phyloP scores from a whole-genome alignment of 495 filamentous ascomycete genomes.

The Symbiotaphrina buchneri region DNA sequence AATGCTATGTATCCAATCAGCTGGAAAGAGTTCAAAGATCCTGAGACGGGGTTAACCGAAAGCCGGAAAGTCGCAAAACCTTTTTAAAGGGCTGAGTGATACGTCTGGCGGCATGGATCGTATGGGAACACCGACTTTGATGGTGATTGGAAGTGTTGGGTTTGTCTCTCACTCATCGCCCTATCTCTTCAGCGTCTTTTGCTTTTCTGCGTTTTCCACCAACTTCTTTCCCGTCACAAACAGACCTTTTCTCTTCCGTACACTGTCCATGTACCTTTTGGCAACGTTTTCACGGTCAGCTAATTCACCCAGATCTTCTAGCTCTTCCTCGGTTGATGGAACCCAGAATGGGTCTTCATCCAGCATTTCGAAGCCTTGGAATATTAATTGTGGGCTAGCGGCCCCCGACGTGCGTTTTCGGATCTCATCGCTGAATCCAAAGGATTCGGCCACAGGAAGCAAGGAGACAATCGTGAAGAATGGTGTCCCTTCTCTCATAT shows the following conservation, averaged over 20 bases:
- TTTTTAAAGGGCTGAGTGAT: too few relatives aligned
- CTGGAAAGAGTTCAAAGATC: slow-evolving; percentile 86
- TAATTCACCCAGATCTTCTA: slow-evolving; percentile 87
- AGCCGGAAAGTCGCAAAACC: slow-evolving; percentile 84
- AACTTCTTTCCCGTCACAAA: slow-evolving; percentile 57
- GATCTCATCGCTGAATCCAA: slow-evolving; percentile 91
- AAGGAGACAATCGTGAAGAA: slow-evolving; percentile 83
- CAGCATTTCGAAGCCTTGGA: slow-evolving; percentile 74
- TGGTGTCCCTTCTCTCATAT: slow-evolving; percentile 83
- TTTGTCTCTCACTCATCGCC: slow-evolving; percentile 20
- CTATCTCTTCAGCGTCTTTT: slow-evolving; percentile 97
- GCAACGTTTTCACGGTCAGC: slow-evolving; percentile 90
- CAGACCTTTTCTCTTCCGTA: slow-evolving; percentile 67
- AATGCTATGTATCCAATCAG: slow-evolving; percentile 79
- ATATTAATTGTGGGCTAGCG: slow-evolving; percentile 81
- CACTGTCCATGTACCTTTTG: slow-evolving; percentile 83
- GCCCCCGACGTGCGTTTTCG: slow-evolving; percentile 79
- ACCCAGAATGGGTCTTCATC: slow-evolving; percentile 96
- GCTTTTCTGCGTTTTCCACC: slow-evolving; percentile 84
- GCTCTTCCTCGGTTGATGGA: slow-evolving; percentile 84
- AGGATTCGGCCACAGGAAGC: slow-evolving; percentile 80
- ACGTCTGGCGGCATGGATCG: too few relatives aligned
- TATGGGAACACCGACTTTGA: too few relatives aligned
- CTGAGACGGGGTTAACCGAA: slow-evolving; percentile 56
- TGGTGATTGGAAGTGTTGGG: not conserved